Evolutionary conservation across 768 basidiomycete genomes (phyloP).

Genomic region (Lactifluus pinguis): DNA sequence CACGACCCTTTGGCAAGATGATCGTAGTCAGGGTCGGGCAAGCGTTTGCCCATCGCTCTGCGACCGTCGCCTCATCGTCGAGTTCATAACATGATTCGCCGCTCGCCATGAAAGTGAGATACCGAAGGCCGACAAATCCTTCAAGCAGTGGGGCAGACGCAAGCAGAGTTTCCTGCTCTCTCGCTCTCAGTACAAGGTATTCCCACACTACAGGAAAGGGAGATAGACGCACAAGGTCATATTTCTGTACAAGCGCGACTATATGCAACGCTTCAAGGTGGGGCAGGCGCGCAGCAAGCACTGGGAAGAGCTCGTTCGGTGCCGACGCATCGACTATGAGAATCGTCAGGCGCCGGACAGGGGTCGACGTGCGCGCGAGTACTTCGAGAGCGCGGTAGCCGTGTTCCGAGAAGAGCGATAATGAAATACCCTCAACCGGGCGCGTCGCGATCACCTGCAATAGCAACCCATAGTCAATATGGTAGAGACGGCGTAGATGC

Average conservation of each 20-base stretch:
- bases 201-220: not conserved
- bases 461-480: not conserved
- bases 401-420: conserved; percentile 41
- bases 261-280: conserved; percentile 52
- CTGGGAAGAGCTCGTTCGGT: conserved; percentile 35
- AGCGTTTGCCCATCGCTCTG: conserved; percentile 43
- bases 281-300: conserved; percentile 40
- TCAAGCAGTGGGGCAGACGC: conserved; percentile 33
- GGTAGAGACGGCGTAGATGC: not conserved
- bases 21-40: conserved; percentile 58
- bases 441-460: conserved; percentile 35
- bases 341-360: conserved; percentile 44
- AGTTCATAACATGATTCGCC: conserved; percentile 17
- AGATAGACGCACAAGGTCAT: conserved; percentile 34
- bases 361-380: conserved; percentile 30
- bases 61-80: conserved; percentile 42
- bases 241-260: conserved; percentile 44
- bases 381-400: conserved; percentile 36
- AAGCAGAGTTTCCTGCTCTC: conserved; percentile 33
- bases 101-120: conserved; percentile 54
- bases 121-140: conserved; percentile 34
- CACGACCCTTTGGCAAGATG: conserved; percentile 51
- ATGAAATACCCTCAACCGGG: conserved; percentile 42
- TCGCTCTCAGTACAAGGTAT: not conserved
- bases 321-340: conserved; percentile 45